phyloP scores from a whole-genome alignment of 441 rosid genomes.

The Mallotus repandus region DNA sequence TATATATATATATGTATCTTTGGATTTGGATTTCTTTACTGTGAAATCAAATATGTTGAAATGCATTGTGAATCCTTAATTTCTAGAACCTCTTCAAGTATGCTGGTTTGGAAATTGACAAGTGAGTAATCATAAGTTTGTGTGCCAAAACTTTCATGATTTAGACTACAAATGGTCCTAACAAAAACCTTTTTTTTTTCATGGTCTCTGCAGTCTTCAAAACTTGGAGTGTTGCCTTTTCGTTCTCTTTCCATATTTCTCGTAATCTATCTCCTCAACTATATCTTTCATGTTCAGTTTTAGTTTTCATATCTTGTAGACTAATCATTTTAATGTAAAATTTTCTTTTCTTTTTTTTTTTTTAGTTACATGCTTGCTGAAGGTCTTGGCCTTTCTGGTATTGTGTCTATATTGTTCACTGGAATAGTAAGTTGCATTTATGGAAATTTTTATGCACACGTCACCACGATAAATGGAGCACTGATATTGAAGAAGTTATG shows the following conservation, averaged over 20 bases:
- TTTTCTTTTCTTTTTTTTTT: slow-evolving; percentile 9
- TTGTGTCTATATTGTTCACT: slow-evolving; percentile 94
- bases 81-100: slow-evolving; percentile 89
- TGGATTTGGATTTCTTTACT: not conserved
- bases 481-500: slow-evolving; percentile 23
- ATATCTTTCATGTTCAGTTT: slow-evolving; percentile 13
- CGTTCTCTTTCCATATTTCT: slow-evolving; percentile 97
- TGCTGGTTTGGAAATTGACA: slow-evolving; percentile 97
- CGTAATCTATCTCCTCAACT: slow-evolving; percentile 53
- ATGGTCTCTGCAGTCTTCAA: slow-evolving; percentile 69
- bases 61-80: slow-evolving; percentile 70
- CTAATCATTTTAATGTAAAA: slow-evolving; percentile 14
- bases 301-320: slow-evolving; percentile 2
- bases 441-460: slow-evolving; percentile 7
- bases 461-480: slow-evolving; percentile 20
- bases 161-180: slow-evolving; percentile 15
- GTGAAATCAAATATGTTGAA: slow-evolving; percentile 20
- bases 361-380: slow-evolving; percentile 98
- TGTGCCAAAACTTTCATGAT: slow-evolving; percentile 12
- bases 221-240: slow-evolving; percentile 98
- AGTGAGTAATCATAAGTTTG: slow-evolving; percentile 52
- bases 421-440: slow-evolving; percentile 76
- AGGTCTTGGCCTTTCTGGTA: slow-evolving; percentile 99
- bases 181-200: slow-evolving; percentile 13
- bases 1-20: not conserved